Evolutionary conservation across 192 early-diverging fungal species (phyloP), one percentile per base, ranked within the genome.

Genomic region (Gaertneriomyces semiglobifer): DNA sequence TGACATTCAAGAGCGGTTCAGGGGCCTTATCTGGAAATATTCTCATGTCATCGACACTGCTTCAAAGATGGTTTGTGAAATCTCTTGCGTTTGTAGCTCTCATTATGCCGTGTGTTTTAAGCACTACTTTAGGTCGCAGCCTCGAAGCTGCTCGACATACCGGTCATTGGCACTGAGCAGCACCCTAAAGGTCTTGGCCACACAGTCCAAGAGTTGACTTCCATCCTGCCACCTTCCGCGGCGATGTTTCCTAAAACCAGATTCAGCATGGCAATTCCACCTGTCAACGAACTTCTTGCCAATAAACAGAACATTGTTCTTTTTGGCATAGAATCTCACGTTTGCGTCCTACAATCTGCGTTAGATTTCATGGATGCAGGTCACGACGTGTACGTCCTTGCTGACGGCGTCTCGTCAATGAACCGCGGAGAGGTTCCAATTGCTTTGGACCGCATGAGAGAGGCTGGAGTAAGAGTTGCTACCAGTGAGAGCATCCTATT

Each of bases 261-360:
- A 74, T 97, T 98, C 77, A 93, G 91, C 43, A 97, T 97, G 96
- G 69, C 74, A 42, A 79, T 88, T 0, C 83, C 84, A 0, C 83
- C 82, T 39, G 85, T 95, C 5, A 48, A 75, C 44, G 62, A 74
- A 1, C 68, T 81, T 53, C 67, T 90, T 7, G 25, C 25, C 25
- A 33, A 33, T 33, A 63, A 88, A 63, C 72, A 78, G 38, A 63
- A 68, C 25, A 44, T 76, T 4, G 82, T 98, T 3, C 71, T 98
- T 14, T 92, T 93, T 75, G 96, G 95, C 14, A 92, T 94, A 60
- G 95, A 98, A 84, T 83, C 92, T 11, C 96, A 98, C 70, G 95
- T 98, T 5, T 98, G 96, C 70, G 88, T 98, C 5, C 64, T 93
- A 44, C 96, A 98, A 77, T 97, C 96, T 10, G 89, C 92, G 19